Conservation (phyloP, 2,329 filamentous ascomycete species). For the Trichoderma atrobrunneum region DNA sequence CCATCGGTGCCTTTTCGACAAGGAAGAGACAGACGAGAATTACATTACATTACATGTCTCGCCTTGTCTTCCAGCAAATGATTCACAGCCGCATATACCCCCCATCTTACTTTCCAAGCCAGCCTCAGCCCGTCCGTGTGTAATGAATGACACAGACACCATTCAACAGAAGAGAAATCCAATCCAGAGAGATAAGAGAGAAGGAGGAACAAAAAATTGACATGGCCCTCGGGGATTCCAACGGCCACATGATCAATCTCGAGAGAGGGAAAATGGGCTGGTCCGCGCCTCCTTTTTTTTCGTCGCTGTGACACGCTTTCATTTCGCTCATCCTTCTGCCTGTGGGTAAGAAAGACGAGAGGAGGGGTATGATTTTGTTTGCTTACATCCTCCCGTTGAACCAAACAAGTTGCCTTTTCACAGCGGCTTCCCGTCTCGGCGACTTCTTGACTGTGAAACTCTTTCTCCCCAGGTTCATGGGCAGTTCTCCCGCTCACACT, state of each 20-base stretch:
- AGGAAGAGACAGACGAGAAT: background rate
- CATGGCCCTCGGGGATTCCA: background rate
- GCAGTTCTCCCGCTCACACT: background rate
- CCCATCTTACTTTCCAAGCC: background rate
- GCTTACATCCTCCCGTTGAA: background rate
- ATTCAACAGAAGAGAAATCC: background rate
- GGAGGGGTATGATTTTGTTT: background rate
- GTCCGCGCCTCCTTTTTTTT: background rate
- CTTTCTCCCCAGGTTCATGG: background rate
- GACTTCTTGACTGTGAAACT: background rate
- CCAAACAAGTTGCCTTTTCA: background rate
- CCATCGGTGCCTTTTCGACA: background rate
- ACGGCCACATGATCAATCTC: constrained; percentile 9
- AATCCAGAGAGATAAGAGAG: background rate
- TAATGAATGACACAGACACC: background rate
- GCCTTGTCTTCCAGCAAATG: background rate
- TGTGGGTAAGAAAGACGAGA: constrained; percentile 9
- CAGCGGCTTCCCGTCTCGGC: background rate
- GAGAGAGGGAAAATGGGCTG: background rate
- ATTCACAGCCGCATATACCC: background rate
- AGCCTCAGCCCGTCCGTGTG: background rate
- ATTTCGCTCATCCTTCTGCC: constrained; percentile 12
- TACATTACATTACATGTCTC: background rate
- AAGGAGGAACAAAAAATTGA: background rate
- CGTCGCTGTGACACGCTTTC: background rate